phyloP scores from a whole-genome alignment of 345 rosid species.

The Cardamine resedifolia region DNA sequence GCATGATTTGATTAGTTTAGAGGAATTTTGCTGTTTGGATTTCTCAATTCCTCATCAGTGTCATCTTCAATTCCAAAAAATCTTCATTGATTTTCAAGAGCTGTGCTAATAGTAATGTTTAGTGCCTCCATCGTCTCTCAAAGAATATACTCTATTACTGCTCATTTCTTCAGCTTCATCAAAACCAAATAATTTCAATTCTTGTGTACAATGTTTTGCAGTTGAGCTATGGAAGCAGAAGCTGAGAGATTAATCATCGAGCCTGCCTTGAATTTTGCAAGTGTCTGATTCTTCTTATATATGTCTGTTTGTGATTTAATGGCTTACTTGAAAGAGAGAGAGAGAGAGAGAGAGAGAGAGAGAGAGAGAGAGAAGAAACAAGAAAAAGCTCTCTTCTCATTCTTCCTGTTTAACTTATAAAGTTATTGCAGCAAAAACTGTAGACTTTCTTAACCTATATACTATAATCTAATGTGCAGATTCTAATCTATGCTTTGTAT shows the following conservation, averaged over 20 bases:
- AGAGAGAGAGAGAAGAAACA: conserved; percentile 1
- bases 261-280: conserved; percentile 31
- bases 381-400: not conserved
- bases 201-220: conserved; percentile 11
- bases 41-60: not conserved
- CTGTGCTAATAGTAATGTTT: not conserved
- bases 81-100: not conserved
- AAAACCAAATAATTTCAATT: not conserved
- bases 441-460: conserved; percentile 27
- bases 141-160: not conserved
- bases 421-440: conserved; percentile 41
- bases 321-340: conserved; percentile 15
- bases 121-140: not conserved
- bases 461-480: conserved; percentile 35
- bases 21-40: conserved; percentile 2
- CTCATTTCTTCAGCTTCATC: not conserved
- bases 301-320: conserved; percentile 24
- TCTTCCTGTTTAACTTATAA: conserved; percentile 23
- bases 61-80: no score
- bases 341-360: not conserved
- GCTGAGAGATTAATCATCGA: conserved; percentile 16
- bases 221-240: conserved; percentile 29
- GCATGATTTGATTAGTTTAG: not conserved
- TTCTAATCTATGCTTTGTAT: conserved; percentile 24
- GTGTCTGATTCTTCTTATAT: conserved; percentile 27